Base-by-base conservation (phyloP, 1,284 basidiomycete genomes). In the Sparassis latifolia region DNA sequence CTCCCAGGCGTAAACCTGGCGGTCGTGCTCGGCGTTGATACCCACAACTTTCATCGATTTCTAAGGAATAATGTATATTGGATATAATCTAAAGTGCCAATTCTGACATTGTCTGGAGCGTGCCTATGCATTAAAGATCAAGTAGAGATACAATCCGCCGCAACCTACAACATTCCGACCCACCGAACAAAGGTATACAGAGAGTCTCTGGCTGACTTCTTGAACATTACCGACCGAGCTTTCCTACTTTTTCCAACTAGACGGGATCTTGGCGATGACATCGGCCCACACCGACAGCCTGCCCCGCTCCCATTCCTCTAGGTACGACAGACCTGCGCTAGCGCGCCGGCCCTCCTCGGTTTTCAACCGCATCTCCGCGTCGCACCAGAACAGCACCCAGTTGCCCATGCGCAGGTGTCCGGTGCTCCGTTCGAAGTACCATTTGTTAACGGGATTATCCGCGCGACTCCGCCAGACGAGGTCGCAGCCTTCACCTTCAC, bases 351-450 rank as follows among this genome's bases (percentile, higher is more conserved):
- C 78, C 58, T 83, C 80, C 62, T 85, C 82, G 33, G 76, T 77
- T 67, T 77, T 82, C 33, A 91, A 66, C 49, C 83, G 77, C 65
- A 85, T 89, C 72, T 99, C 97, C 1, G 89, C 93, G 69, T 98
- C 96, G 67, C 94, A 97, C 97, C 97, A 99, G 72, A 99, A 99
- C 61, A 99, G 71, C 51, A 89, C 85, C 94, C 92, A 98, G 40
- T 78, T 72, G 28, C 84, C 87, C 70, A 92, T 79, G 49, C 89
- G 79, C 37, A 94, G 59, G 68, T 97, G 96, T 6, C 97, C 97
- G 43, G 89, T 91, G 63, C 86, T 89, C 35, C 97, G 84, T 67
- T 99, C 97, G 61, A 93, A 97, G 71, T 99, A 99, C 97, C 97
- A 99, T 69, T 95, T 96, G 71, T 99, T 99, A 50, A 99, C 86